Base-by-base conservation (phyloP, 768 basidiomycete species). In the Mycena indigotica region DNA sequence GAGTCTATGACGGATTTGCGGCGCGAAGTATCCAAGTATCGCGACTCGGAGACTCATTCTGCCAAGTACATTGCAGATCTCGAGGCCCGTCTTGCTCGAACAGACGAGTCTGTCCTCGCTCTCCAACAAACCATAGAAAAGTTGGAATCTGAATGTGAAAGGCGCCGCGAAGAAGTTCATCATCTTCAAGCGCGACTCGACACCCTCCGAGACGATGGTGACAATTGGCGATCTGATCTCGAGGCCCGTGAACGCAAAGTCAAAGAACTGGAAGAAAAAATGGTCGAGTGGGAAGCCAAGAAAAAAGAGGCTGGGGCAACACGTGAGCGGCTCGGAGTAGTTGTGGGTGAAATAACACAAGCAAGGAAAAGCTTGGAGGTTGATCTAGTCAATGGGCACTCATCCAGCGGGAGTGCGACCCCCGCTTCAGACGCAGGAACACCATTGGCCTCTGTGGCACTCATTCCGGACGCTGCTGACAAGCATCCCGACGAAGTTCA, bases 21-120 rank as follows among this genome's bases (percentile, higher is more conserved):
- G 69, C 87, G 89, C 57, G 95, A 98, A 74, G 80, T 98, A 25
- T 65, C 81, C 45, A 84, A 85, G 45, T 88, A 86, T 72, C 91
- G 84, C 67, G 93, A 96, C 40, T 70, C 80, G 1, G 93, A 97
- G 65, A 74, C 77, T 2, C 82, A 86, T 52, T 87, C 91, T 3
- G 67, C 81, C 24, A 83, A 86, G 62, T 96, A 98, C 72, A 92
- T 97, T 57, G 77, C 84, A 10, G 94, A 95, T 49, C 81, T 98
- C 26, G 96, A 98, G 72, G 77, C 80, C 44, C 88, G 93, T 24
- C 79, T 97, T 5, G 77, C 85, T 25, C 86, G 84, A 50, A 83
- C 91, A 1, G 91, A 93, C 64, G 91, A 91, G 66, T 91, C 89
- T 25, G 77, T 92, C 6, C 75, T 89, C 4, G 71, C 73, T 10